Base-by-base conservation (phyloP, 108 stramenopile species). In the Poteriospumella lacustris region DNA sequence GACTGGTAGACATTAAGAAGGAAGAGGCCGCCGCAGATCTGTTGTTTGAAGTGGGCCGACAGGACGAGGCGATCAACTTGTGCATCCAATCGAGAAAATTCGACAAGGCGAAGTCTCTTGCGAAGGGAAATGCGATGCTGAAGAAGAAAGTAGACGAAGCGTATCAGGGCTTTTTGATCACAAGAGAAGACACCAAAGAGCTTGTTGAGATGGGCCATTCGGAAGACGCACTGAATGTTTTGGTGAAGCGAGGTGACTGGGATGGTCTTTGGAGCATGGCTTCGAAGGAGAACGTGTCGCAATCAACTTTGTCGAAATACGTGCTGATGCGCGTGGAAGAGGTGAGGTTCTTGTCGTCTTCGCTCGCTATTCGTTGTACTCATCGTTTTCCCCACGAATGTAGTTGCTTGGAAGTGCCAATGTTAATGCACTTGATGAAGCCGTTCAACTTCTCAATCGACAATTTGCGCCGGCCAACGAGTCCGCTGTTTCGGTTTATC, bases 231-330 rank as follows among this genome's bases (percentile, higher is more conserved):
- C 82, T 90, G 52, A 82, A 85, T 39, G 72, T 87, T 2, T 68
- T 88, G 1, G 86, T 83, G 0, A 70, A 86, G 44, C 73, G 82
- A 34, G 85, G 81, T 1, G 82, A 88, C 47, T 89, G 88, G 89
- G 86, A 87, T 36, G 52, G 75, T 1, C 59, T 90, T 9, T 88
- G 87, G 87, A 81, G 85, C 58, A 60, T 79, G 29, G 82, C 86
- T 2, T 78, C 56, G 34, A 77, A 64, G 33, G 84, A 88, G 36
- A 39, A 68, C 2, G 28, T 86, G 5, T 56, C 79, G 28, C 40
- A 33, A 15, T 78, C 56, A 5, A 58, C 64, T 0, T 39, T 81
- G 2, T 72, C 76, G 1, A 86, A 82, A 70, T 89, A 87, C 59
- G 86, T 82, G 0, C 81, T 80, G 0, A 28, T 81, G 38, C 36